These are phyloP conservation scores for Debaryomyces robertsiae DNA, from an alignment of 1,139 yeast genomes.

Conservation along the genomic window DNA sequence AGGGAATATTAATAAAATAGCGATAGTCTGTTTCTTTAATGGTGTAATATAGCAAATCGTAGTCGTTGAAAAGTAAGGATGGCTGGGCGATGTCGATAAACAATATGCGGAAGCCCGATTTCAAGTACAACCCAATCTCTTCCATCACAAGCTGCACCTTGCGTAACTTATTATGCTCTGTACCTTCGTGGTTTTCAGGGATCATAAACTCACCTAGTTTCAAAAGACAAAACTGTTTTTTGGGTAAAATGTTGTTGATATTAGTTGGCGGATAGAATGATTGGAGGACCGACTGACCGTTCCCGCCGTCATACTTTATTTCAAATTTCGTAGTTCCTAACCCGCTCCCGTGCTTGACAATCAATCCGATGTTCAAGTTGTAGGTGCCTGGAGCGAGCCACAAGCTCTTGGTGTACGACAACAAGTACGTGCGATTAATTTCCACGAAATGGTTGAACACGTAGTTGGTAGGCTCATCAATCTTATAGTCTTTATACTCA, in stretches of 20 bases:
- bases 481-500: conserved; percentile 51
- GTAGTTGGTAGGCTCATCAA: conserved; percentile 53
- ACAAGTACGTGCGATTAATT: conserved; percentile 50
- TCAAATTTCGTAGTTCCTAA: conserved; percentile 62
- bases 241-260: conserved; percentile 59
- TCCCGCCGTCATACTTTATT: conserved; percentile 32
- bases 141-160: conserved; percentile 55
- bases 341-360: conserved; percentile 56
- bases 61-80: conserved; percentile 45
- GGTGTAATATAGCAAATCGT: conserved; percentile 44
- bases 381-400: conserved; percentile 57
- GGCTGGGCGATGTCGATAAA: conserved; percentile 58
- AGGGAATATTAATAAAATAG: conserved; percentile 44
- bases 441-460: conserved; percentile 48
- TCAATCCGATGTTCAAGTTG: conserved; percentile 53
- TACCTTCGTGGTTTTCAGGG: conserved; percentile 16
- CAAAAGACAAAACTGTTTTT: conserved; percentile 51
- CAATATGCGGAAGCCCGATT: conserved; percentile 58
- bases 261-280: conserved; percentile 59
- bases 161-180: conserved; percentile 24
- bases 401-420: conserved; percentile 48
- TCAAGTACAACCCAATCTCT: conserved; percentile 59
- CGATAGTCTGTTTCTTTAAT: conserved; percentile 45
- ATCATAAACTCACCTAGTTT: conserved; percentile 52
- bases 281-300: conserved; percentile 27